Evolutionary conservation across 257 asterid genomes (phyloP).

Genomic region (Verbena officinalis): DNA sequence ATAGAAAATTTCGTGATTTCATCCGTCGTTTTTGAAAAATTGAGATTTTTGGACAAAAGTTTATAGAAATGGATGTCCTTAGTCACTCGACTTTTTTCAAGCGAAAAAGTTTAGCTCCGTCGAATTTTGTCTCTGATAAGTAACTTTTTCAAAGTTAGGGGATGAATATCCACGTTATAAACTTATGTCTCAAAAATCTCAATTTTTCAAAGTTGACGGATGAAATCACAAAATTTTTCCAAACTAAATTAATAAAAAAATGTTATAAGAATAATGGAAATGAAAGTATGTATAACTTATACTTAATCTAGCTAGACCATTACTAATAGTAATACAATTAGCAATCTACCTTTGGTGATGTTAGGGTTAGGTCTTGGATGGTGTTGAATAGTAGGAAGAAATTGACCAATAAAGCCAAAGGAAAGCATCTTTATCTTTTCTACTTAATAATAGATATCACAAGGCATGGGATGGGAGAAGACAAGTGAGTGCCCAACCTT

Average conservation of each 20-base stretch:
- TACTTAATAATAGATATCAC: slow-evolving; percentile 42
- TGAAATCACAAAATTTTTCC: background rate
- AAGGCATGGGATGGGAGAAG: slow-evolving; percentile 43
- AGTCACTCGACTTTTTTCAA: no score
- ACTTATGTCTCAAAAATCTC: no score
- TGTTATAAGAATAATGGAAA: background rate
- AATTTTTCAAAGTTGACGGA: no score
- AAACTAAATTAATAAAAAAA: background rate
- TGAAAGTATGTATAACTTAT: background rate
- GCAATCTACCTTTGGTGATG: slow-evolving; percentile 26
- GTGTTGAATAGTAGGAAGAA: slow-evolving; percentile 33
- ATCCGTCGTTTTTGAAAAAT: no score
- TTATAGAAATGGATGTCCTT: no score
- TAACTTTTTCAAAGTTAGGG: no score
- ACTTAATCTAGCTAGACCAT: background rate
- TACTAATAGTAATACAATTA: slow-evolving; percentile 5
- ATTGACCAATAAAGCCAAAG: slow-evolving; percentile 47
- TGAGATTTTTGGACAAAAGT: no score
- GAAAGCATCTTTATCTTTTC: slow-evolving; percentile 43
- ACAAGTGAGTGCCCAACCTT: slow-evolving; percentile 61
- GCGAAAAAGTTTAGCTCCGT: no score
- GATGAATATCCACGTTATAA: no score
- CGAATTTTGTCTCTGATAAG: no score
- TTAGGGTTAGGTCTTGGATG: slow-evolving; percentile 36
- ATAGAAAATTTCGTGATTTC: no score